A percentile compares a stretch with the other conserved stretches of the same genome.
Evolutionary conservation across 306 rosid species (phyloP).

Genomic region (Hippophae tibetana): DNA sequence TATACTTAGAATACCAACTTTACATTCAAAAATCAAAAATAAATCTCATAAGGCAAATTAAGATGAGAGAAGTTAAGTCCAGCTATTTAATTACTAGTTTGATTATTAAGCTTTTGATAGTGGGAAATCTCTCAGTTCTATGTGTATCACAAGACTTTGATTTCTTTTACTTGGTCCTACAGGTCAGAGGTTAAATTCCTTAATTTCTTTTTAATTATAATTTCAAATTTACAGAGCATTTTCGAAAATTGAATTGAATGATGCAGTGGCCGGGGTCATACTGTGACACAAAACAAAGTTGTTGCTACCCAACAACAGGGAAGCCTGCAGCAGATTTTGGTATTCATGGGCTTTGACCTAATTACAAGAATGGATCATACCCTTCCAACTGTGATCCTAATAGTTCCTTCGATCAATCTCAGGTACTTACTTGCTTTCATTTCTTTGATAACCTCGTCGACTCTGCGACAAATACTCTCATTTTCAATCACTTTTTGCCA

Average conservation of each 20-base stretch:
- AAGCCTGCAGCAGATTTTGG: constrained; percentile 62
- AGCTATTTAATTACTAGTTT: too few relatives aligned
- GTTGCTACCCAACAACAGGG: constrained; percentile 67
- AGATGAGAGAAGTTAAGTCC: too few relatives aligned
- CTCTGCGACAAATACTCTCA: too few relatives aligned
- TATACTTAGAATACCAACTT: too few relatives aligned
- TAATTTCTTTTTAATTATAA: too few relatives aligned
- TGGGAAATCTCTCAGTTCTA: constrained; percentile 37
- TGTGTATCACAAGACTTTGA: constrained; percentile 51
- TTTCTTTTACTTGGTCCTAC: constrained; percentile 83
- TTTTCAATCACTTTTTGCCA: too few relatives aligned
- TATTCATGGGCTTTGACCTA: constrained; percentile 75
- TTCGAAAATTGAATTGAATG: background rate
- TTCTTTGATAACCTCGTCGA: background rate
- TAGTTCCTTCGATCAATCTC: constrained; percentile 57
- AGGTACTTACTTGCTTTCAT: constrained; percentile 22
- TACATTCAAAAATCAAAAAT: too few relatives aligned
- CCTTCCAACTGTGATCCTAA: constrained; percentile 65
- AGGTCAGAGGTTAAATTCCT: constrained; percentile 25
- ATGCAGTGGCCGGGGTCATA: constrained; percentile 77
- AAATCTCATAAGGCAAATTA: too few relatives aligned
- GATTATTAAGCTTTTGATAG: constrained; percentile 22
- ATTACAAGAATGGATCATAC: constrained; percentile 53
- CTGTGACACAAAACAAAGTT: constrained; percentile 56
- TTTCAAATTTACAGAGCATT: background rate